These are phyloP conservation scores for Thymus quinquecostatus DNA, from an alignment of 257 asterid genomes.

Conservation along the genomic window DNA sequence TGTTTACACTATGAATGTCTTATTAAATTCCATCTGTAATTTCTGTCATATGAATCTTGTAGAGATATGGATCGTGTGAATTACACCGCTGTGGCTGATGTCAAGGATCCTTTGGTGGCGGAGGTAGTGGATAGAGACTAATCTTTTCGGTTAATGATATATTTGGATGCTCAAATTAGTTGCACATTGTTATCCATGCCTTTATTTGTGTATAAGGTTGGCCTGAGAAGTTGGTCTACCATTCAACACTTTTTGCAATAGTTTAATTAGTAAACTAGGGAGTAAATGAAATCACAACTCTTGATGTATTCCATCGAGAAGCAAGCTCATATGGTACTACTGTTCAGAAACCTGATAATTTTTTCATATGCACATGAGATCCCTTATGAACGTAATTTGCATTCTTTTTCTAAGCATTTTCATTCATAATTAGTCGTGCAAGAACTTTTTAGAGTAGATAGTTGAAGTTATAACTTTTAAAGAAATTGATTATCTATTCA, in stretches of 20 bases:
- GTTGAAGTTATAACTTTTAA: constrained; percentile 1
- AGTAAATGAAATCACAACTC: background rate
- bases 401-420: background rate
- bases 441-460: background rate
- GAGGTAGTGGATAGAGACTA: constrained; percentile 49
- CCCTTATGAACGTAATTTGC: background rate
- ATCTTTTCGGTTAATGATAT: constrained; percentile 19
- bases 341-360: constrained; percentile 1
- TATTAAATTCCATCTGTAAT: constrained; percentile 12
- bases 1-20: constrained; percentile 4
- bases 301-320: constrained; percentile 18
- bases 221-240: constrained; percentile 19
- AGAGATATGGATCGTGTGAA: constrained; percentile 79
- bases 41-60: constrained; percentile 34
- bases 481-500: constrained; percentile 3
- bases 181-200: background rate
- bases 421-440: background rate
- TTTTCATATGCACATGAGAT: background rate
- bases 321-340: constrained; percentile 25
- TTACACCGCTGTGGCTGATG: constrained; percentile 63
- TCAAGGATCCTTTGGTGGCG: constrained; percentile 82
- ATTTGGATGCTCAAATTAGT: constrained; percentile 16
- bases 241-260: background rate
- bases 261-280: background rate
- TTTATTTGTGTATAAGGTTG: constrained; percentile 1